A percentile compares a stretch with the other conserved stretches of the same genome.
These are phyloP conservation scores for Trifolium fragiferum DNA, from an alignment of 306 rosid species.

Conservation along the genomic window DNA sequence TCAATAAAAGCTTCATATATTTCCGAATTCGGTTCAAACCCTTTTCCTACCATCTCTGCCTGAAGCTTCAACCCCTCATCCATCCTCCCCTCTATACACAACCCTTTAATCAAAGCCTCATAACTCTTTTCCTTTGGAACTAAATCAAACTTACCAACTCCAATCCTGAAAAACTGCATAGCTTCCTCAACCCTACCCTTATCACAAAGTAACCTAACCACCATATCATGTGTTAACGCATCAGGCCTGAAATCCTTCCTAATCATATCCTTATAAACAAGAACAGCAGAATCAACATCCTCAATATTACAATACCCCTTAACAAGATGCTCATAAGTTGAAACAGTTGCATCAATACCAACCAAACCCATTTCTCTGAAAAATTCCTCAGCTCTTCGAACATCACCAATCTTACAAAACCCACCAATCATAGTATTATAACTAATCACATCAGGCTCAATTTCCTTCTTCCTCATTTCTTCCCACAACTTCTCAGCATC, in stretches of 20 bases:
- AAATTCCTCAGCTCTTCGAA: slow-evolving; percentile 68
- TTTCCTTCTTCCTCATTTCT: slow-evolving; percentile 55
- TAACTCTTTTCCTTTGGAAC: slow-evolving; percentile 59
- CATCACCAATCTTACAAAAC: slow-evolving; percentile 67
- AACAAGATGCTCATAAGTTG: slow-evolving; percentile 70
- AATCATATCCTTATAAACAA: slow-evolving; percentile 70
- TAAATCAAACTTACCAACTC: slow-evolving; percentile 47
- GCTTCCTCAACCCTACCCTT: slow-evolving; percentile 60
- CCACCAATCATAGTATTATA: slow-evolving; percentile 84
- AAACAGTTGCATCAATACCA: slow-evolving; percentile 58
- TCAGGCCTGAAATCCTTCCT: slow-evolving; percentile 64
- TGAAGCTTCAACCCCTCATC: slow-evolving; percentile 76
- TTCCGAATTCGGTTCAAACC: slow-evolving; percentile 56
- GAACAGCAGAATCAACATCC: slow-evolving; percentile 63
- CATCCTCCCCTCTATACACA: slow-evolving; percentile 64
- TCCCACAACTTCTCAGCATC: slow-evolving; percentile 65
- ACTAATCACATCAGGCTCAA: slow-evolving; percentile 65
- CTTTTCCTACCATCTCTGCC: slow-evolving; percentile 86
- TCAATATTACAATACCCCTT: slow-evolving; percentile 61
- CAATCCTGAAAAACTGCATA: slow-evolving; percentile 53
- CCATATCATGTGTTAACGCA: slow-evolving; percentile 49
- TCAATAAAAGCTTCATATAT: slow-evolving; percentile 67
- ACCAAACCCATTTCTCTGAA: slow-evolving; percentile 67
- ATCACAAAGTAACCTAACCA: slow-evolving; percentile 56
- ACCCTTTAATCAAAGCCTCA: slow-evolving; percentile 63